Evolutionary conservation across 495 filamentous ascomycete species (phyloP), one percentile per base, ranked within the genome.

Genomic region (Aspergillus incahuasiensis): DNA sequence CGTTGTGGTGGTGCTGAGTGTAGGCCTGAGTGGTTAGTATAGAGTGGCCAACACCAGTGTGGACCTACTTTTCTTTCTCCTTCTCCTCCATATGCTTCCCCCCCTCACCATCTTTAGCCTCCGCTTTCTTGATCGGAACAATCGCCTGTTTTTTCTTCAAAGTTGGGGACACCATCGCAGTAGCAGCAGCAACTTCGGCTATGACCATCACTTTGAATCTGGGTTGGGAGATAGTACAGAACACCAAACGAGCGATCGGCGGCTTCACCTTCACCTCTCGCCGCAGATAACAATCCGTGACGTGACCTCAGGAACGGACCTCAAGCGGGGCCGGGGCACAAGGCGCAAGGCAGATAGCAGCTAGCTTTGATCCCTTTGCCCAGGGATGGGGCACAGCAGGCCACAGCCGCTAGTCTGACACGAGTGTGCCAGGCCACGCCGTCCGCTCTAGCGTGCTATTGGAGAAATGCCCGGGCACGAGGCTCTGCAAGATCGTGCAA

Each of bases 271-370:
- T 3, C 25, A 28, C 25, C 25, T 28, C 25, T 28, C 3, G 25
- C 25, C 25, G 25, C 25, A 28, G 25, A 28, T 28, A 28, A 28
- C 25, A 3, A 28, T 11, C 2, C 7, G 34, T 12, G 34, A 8
- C 2, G 15, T 40, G n/a, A 40, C 38, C 13, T 40, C 38, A 40
- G 16, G 5, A n/a, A n/a, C n/a, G n/a, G n/a, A n/a, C n/a, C n/a
- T n/a, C n/a, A n/a, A n/a, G n/a, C n/a, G n/a, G n/a, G n/a, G n/a
- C n/a, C 30, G 12, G 21, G 24, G 21, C 46, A 13, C 18, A 12
- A 30, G 30, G 46, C 30, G 46, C 28, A 49, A 49, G 46, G 30
- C 46, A 38, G 28, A 49, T 49, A 30, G 32, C 32, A 12, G 25
- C 8, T 28, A 28, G 25, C 25, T 4, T 3, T 4, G 25, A 3